phyloP scores from a whole-genome alignment of 345 rosid genomes.

The Salix brachista region DNA sequence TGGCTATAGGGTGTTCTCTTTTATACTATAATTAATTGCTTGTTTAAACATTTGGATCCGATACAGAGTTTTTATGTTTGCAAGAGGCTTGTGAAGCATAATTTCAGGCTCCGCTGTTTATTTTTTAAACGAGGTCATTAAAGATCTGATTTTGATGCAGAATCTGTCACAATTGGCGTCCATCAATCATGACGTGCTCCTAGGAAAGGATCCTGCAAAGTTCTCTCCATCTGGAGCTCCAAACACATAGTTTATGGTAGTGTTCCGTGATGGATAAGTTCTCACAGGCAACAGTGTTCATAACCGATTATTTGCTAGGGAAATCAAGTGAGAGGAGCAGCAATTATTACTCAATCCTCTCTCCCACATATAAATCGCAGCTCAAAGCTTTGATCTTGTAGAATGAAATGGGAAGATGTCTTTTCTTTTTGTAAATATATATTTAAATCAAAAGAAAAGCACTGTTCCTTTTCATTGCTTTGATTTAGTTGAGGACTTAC shows the following conservation, averaged over 20 bases:
- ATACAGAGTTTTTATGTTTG: too few relatives aligned
- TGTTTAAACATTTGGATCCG: too few relatives aligned
- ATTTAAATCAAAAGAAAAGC: not conserved
- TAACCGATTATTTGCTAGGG: not conserved
- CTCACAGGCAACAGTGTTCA: not conserved
- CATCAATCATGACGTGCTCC: conserved; percentile 64
- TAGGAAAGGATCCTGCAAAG: conserved; percentile 55
- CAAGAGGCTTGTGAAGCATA: too few relatives aligned
- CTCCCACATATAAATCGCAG: not conserved
- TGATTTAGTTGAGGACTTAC: not conserved
- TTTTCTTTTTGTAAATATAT: not conserved
- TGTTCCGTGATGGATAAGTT: not conserved
- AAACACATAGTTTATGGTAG: conserved; percentile 1
- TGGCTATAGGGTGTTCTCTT: too few relatives aligned
- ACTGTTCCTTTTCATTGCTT: not conserved
- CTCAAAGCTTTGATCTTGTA: conserved; percentile 9
- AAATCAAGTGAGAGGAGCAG: not conserved
- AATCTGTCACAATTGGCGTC: conserved; percentile 76
- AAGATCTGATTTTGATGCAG: conserved; percentile 32
- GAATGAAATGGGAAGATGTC: not conserved
- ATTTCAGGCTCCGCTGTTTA: too few relatives aligned
- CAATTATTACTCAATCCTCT: not conserved
- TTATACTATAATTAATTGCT: too few relatives aligned
- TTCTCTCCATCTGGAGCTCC: conserved; percentile 44
- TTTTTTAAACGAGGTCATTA: not conserved